Evolutionary conservation across 2,329 filamentous ascomycete species (phyloP), one percentile per base, ranked within the genome.

Genomic region (Ophiognomonia clavigignenti-juglandacearum): DNA sequence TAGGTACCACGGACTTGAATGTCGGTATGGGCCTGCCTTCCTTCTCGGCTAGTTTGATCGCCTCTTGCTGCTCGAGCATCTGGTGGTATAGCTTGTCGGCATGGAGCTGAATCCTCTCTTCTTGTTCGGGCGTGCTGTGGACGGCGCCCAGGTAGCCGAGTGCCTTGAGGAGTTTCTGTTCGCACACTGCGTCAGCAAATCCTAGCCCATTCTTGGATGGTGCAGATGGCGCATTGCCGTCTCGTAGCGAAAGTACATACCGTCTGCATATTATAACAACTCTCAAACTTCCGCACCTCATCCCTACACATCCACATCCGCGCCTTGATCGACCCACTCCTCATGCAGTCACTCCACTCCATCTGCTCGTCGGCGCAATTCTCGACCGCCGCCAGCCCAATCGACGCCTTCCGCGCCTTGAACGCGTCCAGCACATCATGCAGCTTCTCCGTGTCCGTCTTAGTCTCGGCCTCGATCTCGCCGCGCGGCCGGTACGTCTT

Each of bases 51-150:
- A 82, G 76, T 54, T 86, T 80, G n/a, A 87, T 81, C 53, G 77
- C 78, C 18, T 73, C 74, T 66, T 98, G 92, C 62, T 95, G 89
- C 52, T 81, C 77, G 31, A 95, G 67, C 83, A 97, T 89, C 57
- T 86, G 82, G 59, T 92, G 86, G 66, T 90, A 98, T 34, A 98
- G 75, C 53, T 80, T 81, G 69, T 98, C 93, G 50, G 92, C 92
- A 64, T 96, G 91, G 84, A 97, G 88, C 67, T 97, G 93, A 52
- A 98, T 89, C 56, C 85, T 80, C 64, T 96, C 91, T 58, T 96
- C 87, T 43, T 87, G 77, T 24, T 83, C 76, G 0, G 75, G 69
- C 8, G 83, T 71, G 19, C 83, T 78, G 37, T 85, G 78, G 52
- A 80, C 72, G 22, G 80, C 80, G 7, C 81, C 79, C 27, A 95